phyloP scores from a whole-genome alignment of 2,329 filamentous ascomycete species.

The Colletotrichum destructivum region DNA sequence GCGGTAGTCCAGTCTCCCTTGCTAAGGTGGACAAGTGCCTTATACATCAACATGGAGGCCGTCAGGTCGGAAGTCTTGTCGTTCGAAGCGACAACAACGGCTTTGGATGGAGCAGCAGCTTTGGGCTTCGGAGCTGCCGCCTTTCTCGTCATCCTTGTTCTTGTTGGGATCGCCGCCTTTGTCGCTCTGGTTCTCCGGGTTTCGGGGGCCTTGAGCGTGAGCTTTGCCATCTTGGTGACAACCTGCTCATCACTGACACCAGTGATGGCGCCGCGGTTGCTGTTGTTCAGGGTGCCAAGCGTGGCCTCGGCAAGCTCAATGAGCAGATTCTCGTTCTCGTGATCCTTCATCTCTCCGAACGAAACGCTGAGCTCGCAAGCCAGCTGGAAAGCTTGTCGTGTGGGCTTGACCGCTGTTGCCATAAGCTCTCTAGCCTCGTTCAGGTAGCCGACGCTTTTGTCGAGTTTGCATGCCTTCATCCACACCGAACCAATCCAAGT shows the following conservation, averaged over 20 bases:
- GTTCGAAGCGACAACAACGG: constrained; percentile 32
- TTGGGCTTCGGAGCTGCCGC: constrained; percentile 47
- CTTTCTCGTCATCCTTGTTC: constrained; percentile 33
- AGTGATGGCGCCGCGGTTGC: constrained; percentile 25
- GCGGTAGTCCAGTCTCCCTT: constrained; percentile 73
- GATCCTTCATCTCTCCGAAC: constrained; percentile 65
- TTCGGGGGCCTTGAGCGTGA: constrained; percentile 48
- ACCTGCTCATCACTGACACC: constrained; percentile 49
- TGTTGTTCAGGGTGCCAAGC: constrained; percentile 33
- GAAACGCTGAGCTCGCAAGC: constrained; percentile 71
- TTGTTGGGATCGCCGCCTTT: constrained; percentile 43
- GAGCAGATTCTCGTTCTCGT: constrained; percentile 60
- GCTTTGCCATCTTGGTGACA: constrained; percentile 53
- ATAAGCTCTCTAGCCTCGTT: constrained; percentile 68
- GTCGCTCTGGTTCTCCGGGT: constrained; percentile 39
- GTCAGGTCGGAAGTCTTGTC: constrained; percentile 49
- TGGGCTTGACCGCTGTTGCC: constrained; percentile 57
- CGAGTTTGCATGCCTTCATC: constrained; percentile 70
- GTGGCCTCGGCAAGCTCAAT: constrained; percentile 66
- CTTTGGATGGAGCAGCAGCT: constrained; percentile 36
- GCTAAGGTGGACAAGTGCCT: constrained; percentile 62
- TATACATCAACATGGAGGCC: constrained; percentile 58
- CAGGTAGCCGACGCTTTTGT: constrained; percentile 70
- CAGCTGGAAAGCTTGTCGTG: constrained; percentile 61
- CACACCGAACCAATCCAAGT: constrained; percentile 70